phyloP scores from a whole-genome alignment of 2,329 filamentous ascomycete species.

The Paraconiothyrium sp. region DNA sequence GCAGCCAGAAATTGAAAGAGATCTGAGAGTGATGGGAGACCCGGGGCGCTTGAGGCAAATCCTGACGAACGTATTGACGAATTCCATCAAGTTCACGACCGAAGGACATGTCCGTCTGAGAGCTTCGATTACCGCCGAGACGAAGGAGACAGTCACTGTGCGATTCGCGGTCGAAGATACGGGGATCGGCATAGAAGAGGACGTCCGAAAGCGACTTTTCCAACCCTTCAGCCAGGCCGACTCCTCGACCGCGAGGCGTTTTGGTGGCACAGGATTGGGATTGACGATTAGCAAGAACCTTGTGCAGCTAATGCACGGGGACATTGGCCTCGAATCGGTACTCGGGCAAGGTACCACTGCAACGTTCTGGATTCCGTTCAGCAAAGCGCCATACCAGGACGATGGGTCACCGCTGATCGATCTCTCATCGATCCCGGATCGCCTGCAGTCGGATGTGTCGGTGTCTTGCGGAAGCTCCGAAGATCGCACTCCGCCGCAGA shows the following conservation, averaged over 20 bases:
- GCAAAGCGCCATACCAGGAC: constrained; percentile 68
- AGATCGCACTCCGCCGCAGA: constrained; percentile 58
- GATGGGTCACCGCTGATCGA: constrained; percentile 65
- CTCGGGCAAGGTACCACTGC: constrained; percentile 76
- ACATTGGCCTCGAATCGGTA: constrained; percentile 75
- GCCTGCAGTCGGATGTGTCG: constrained; percentile 66
- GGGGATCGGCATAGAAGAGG: constrained; percentile 82
- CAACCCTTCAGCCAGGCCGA: constrained; percentile 85
- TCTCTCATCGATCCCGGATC: constrained; percentile 72
- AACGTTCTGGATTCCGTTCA: constrained; percentile 80
- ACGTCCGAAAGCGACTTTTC: constrained; percentile 77
- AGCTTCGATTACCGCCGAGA: constrained; percentile 71
- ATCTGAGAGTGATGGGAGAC: constrained; percentile 85
- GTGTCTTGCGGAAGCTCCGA: constrained; percentile 75
- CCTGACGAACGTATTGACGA: constrained; percentile 78
- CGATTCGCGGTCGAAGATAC: constrained; percentile 80
- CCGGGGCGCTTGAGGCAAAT: constrained; percentile 86
- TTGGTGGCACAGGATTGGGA: constrained; percentile 80
- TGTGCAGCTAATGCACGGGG: constrained; percentile 79
- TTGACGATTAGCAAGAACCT: constrained; percentile 82
- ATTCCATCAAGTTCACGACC: constrained; percentile 53
- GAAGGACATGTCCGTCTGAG: constrained; percentile 63
- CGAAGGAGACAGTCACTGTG: constrained; percentile 70
- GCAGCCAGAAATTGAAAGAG: constrained; percentile 67
- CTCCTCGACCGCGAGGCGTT: constrained; percentile 79